Conservation (phyloP, 345 rosid genomes). For the Eucalyptus marginata region DNA sequence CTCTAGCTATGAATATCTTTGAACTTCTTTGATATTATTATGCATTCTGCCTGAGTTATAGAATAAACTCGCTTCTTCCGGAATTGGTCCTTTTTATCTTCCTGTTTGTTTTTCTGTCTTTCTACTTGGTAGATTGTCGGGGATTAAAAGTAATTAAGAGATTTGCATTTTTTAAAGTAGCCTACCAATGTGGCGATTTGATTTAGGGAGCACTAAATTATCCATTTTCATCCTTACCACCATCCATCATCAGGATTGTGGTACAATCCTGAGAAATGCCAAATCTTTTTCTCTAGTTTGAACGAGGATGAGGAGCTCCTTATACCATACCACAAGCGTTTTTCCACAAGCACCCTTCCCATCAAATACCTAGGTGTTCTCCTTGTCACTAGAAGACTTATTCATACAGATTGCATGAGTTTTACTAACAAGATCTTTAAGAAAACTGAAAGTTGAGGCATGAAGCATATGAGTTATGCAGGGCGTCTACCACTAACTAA, state of each 20-base stretch:
- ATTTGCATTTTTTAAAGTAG: not conserved
- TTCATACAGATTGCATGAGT: too few species aligned
- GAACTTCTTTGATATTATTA: not conserved
- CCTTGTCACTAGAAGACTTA: too few species aligned
- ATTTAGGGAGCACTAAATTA: not conserved
- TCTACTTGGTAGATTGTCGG: not conserved
- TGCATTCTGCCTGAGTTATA: not conserved
- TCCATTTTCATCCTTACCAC: not conserved
- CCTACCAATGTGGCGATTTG: not conserved
- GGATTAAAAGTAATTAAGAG: not conserved
- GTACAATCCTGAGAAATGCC: too few species aligned
- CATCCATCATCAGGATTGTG: not conserved
- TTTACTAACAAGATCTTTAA: too few species aligned
- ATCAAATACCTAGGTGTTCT: too few species aligned
- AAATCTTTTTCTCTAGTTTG: too few species aligned
- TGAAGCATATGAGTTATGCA: too few species aligned
- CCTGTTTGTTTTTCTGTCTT: not conserved
- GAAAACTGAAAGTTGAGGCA: too few species aligned
- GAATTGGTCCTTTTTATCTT: not conserved
- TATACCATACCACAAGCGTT: too few species aligned
- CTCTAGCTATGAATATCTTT: not conserved
- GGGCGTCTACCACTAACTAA: accelerated
- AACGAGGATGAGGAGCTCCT: too few species aligned
- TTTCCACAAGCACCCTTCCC: too few species aligned
- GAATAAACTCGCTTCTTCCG: not conserved